Conservation (phyloP, 208 protist genomes). For the Acanthamoeba royreba region DNA sequence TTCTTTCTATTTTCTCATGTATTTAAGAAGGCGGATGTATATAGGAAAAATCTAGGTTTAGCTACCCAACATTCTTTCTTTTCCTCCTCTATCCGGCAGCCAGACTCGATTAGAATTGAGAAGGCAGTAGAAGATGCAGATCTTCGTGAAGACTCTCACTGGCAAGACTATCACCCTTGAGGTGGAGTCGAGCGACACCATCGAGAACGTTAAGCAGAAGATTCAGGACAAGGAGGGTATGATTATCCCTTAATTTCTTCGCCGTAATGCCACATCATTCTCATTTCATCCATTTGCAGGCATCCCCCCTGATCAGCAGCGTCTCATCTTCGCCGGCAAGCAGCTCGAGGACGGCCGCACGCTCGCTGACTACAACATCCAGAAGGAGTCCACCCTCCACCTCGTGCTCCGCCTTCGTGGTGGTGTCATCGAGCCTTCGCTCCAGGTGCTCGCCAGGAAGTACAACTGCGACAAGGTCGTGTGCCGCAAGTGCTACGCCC, state of each 20-base stretch:
- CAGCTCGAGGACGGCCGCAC: conserved; percentile 92
- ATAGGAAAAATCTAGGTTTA: background rate
- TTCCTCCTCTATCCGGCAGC: background rate
- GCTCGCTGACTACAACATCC: conserved; percentile 83
- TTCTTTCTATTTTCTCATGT: background rate
- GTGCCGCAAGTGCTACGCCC: conserved; percentile 98
- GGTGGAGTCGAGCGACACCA: conserved; percentile 95
- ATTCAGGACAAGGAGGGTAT: conserved; percentile 98
- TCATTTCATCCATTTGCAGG: background rate
- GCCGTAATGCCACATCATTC: background rate
- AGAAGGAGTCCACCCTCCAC: conserved; percentile 81
- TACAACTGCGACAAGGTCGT: conserved; percentile 99
- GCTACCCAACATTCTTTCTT: background rate
- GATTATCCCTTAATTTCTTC: background rate
- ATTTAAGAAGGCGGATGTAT: background rate
- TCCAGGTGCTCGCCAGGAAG: conserved; percentile 94
- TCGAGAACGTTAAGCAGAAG: conserved; percentile 97
- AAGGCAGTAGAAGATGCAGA: conserved; percentile 72
- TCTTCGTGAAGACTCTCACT: conserved; percentile 95
- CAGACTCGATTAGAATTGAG: no score
- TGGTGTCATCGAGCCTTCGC: conserved; percentile 96
- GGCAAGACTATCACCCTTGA: conserved; percentile 98
- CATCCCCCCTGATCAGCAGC: conserved; percentile 91
- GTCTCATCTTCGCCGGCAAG: conserved; percentile 91
- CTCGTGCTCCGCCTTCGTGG: conserved; percentile 81